Base-by-base conservation (phyloP, 345 rosid species). In the Linum tenue region DNA sequence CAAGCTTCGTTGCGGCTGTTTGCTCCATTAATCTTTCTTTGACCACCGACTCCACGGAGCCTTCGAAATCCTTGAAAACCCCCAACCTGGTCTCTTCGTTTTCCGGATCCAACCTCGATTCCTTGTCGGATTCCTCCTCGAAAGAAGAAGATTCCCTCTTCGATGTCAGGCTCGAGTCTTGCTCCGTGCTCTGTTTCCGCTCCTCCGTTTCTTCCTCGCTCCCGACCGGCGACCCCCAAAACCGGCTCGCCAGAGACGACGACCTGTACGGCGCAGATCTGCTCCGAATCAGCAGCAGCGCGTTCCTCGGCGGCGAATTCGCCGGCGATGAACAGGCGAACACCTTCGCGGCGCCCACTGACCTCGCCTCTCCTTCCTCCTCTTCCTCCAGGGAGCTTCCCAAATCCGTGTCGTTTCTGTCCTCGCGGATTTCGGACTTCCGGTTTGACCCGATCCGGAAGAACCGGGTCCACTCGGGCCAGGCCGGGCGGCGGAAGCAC, bases 201-300 rank as follows among this genome's bases (percentile, higher is more conserved):
- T 67, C 70, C 22, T 75, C 60, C 68, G 31, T 22, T 22, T 22
- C 31, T 22, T 62, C 77, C 74, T 77, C 83, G 22, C 71, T 65
- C 6, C 59, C 67, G 37, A 79, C 71, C 2, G 86, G 83, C 3
- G 91, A 88, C 7, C 82, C 96, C 98, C 96, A 89, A 76, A 91
- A 89, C 69, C 76, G 83, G 69, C 74, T 42, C 53, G 95, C 98
- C 42, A 91, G 67, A 39, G 98, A 91, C 0, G 95, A 92, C 1
- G 97, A 84, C 63, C 92, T 67, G 69, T 86, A 87, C 7, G 97
- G 95, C 1, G 91, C 95, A 76, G 98, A 92, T 86, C 89, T 85
- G 72, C 92, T 82, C 65, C 97, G 82, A 5, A 88, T 89, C 61
- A 92, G 73, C 17, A 83, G 40, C 9, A 92, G 61, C 3, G 95